A percentile compares a stretch with the other conserved stretches of the same genome.
These are phyloP conservation scores for Tremella mesenterica DNA, from an alignment of 768 basidiomycete species.

Conservation along the genomic window DNA sequence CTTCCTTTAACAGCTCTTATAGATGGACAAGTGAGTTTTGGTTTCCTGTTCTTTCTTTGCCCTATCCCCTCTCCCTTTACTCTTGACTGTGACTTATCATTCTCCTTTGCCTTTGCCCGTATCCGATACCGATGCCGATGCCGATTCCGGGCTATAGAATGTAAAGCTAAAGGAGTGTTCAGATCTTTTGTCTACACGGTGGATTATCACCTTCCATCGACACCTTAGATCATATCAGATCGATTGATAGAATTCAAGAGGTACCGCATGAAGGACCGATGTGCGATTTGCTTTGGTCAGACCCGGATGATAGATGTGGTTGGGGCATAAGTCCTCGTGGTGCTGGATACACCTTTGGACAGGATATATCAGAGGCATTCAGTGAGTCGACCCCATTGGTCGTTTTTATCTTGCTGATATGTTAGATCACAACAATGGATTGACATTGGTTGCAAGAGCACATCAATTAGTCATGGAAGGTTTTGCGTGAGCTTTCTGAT, in stretches of 20 bases:
- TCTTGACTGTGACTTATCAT: not conserved
- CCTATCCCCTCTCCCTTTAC: not conserved
- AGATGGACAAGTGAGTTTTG: conserved; percentile 87
- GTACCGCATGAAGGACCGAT: conserved; percentile 99
- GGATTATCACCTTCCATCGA: conserved; percentile 98
- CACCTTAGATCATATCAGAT: conserved; percentile 97
- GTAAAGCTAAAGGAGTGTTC: conserved; percentile 5
- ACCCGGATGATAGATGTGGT: conserved; percentile 96
- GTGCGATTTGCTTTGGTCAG: conserved; percentile 99
- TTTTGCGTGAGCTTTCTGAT: conserved; percentile 26
- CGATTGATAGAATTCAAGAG: conserved; percentile 97
- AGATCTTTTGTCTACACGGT: conserved; percentile 99
- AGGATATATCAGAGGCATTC: conserved; percentile 98
- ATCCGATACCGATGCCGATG: not conserved
- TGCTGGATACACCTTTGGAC: conserved; percentile 97
- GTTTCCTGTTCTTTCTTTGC: too few species aligned
- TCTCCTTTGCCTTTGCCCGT: not conserved
- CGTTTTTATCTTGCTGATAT: not conserved
- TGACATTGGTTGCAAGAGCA: conserved; percentile 90
- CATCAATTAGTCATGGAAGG: conserved; percentile 72
- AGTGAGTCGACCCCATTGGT: conserved; percentile 43
- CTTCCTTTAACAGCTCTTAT: conserved; percentile 94
- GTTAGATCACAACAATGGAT: conserved; percentile 83
- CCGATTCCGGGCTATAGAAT: too few species aligned
- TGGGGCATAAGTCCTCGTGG: conserved; percentile 99